Evolutionary conservation across 2,329 filamentous ascomycete species (phyloP).

Genomic region (Aureobasidium namibiae): DNA sequence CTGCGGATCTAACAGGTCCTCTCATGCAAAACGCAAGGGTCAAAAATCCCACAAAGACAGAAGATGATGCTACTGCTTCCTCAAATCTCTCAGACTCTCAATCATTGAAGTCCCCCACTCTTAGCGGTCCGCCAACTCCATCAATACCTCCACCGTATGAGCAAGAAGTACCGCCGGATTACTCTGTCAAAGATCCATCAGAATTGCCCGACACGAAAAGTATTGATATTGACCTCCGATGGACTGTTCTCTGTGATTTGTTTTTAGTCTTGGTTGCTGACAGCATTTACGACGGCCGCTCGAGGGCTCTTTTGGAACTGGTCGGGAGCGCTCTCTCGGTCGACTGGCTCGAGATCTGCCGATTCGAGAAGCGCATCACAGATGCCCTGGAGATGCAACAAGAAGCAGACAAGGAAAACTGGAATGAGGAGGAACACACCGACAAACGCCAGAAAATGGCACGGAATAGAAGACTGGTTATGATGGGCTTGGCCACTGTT

Average conservation of each 20-base stretch:
- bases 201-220: slow-evolving; percentile 73
- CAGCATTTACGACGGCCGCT: slow-evolving; percentile 84
- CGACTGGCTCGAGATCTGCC: slow-evolving; percentile 85
- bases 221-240: slow-evolving; percentile 90
- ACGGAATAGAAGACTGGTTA: slow-evolving; percentile 74
- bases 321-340: slow-evolving; percentile 76
- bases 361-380: slow-evolving; percentile 94
- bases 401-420: slow-evolving; percentile 86
- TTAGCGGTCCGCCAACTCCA: slow-evolving; percentile 33
- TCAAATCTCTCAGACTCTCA: slow-evolving; percentile 17
- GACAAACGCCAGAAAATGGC: slow-evolving; percentile 74
- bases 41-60: slow-evolving; percentile 58
- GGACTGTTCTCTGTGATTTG: slow-evolving; percentile 93
- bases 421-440: slow-evolving; percentile 95
- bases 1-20: slow-evolving; percentile 72
- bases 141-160: slow-evolving; percentile 44
- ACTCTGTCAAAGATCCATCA: slow-evolving; percentile 73
- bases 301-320: slow-evolving; percentile 71
- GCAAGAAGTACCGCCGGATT: slow-evolving; percentile 57
- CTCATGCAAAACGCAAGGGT: slow-evolving; percentile 89
- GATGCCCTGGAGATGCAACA: slow-evolving; percentile 98
- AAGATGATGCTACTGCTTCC: background rate
- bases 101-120: slow-evolving; percentile 20
- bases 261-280: slow-evolving; percentile 97
- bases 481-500: slow-evolving; percentile 95